Evolutionary conservation across 768 basidiomycete genomes (phyloP).

Genomic region (Tephrocybe rancida): DNA sequence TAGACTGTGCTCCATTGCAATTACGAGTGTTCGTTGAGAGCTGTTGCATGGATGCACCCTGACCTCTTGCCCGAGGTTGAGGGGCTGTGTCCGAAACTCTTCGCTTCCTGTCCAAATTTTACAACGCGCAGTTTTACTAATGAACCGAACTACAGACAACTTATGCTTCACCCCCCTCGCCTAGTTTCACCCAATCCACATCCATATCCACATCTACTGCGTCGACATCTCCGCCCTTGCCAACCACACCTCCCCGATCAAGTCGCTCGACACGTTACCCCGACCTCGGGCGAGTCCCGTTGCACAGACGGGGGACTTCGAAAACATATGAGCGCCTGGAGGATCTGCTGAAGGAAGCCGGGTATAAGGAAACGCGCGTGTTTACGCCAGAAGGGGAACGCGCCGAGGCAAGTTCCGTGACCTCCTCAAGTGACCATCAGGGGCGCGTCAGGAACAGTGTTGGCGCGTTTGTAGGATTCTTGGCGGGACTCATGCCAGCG

Average conservation of each 20-base stretch:
- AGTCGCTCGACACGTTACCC: conserved; percentile 55
- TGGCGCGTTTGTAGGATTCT: conserved; percentile 65
- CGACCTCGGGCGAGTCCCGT: conserved; percentile 66
- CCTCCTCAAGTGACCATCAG: conserved; percentile 25
- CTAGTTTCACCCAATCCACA: conserved; percentile 42
- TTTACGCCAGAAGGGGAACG: conserved; percentile 82
- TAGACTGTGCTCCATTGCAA: no score
- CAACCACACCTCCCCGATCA: conserved; percentile 44
- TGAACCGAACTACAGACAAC: conserved; percentile 21
- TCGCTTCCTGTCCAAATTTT: neutral
- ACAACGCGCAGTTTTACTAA: neutral
- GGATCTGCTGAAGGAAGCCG: conserved; percentile 83
- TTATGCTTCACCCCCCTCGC: conserved; percentile 34
- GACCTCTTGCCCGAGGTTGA: neutral
- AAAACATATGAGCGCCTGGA: conserved; percentile 83
- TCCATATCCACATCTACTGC: conserved; percentile 38
- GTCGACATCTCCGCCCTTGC: conserved; percentile 43
- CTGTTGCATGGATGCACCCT: neutral
- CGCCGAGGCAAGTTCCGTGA: conserved; percentile 32
- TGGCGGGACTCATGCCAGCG: conserved; percentile 60
- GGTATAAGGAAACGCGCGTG: conserved; percentile 90
- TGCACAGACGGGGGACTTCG: conserved; percentile 79
- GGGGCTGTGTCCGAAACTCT: conserved; percentile 1
- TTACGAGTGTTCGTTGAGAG: no score
- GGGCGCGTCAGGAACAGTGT: conserved; percentile 49